Evolutionary conservation across 192 early-diverging fungal species (phyloP).

Genomic region (Dispira simplex): DNA sequence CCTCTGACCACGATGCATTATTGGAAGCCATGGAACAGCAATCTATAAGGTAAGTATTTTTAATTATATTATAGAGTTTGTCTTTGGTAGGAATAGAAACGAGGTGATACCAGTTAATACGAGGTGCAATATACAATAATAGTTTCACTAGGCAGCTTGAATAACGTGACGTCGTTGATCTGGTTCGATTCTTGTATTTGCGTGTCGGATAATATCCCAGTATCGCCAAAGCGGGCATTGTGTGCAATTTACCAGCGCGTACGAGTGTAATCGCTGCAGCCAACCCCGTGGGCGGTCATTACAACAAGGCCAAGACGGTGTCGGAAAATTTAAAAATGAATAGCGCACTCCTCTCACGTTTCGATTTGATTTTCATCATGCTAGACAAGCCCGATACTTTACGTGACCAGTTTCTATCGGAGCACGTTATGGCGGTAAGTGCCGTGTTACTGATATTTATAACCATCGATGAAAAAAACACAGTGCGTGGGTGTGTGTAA

Average conservation of each 20-base stretch:
- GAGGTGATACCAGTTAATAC: no score
- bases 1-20: slow-evolving; percentile 54
- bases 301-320: slow-evolving; percentile 74
- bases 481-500: no score
- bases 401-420: slow-evolving; percentile 66
- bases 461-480: no score
- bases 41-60: slow-evolving; percentile 27
- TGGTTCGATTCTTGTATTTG: no score
- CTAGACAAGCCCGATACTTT: slow-evolving; percentile 63
- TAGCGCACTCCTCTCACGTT: slow-evolving; percentile 55
- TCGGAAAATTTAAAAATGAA: slow-evolving; percentile 70
- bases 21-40: slow-evolving; percentile 86
- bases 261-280: slow-evolving; percentile 79
- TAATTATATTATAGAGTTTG: no score
- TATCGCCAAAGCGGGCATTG: slow-evolving; percentile 75
- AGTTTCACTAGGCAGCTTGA: no score
- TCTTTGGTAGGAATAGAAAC: no score
- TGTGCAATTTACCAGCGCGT: slow-evolving; percentile 66
- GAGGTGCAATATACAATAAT: no score
- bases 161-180: no score
- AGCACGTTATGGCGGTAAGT: slow-evolving; percentile 62
- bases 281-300: slow-evolving; percentile 74
- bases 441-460: slow-evolving; percentile 15
- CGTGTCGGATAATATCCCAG: slow-evolving; percentile 15
- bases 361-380: slow-evolving; percentile 72